Evolutionary conservation across 345 rosid genomes (phyloP).

Genomic region (Salix dunnii): DNA sequence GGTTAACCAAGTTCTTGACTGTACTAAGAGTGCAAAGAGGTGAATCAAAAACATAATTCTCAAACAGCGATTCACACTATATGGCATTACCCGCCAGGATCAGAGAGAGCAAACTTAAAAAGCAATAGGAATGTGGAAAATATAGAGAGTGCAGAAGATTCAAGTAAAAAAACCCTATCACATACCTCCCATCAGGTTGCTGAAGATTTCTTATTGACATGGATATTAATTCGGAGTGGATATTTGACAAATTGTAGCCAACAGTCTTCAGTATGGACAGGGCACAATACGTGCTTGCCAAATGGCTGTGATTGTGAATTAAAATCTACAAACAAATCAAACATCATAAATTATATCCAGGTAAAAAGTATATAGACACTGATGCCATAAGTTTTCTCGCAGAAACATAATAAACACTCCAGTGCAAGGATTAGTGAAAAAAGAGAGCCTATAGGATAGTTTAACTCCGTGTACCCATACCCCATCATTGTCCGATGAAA

Average conservation of each 20-base stretch:
- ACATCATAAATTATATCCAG: neutral
- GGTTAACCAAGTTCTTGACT: neutral
- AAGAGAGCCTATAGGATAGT: neutral
- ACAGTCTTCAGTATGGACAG: slow-evolving; percentile 63
- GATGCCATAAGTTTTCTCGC: neutral
- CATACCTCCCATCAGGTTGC: slow-evolving; percentile 82
- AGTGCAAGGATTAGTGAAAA: neutral
- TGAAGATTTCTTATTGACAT: slow-evolving; percentile 78
- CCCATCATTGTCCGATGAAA: slow-evolving; percentile 46
- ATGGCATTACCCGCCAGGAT: neutral
- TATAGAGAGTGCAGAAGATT: neutral
- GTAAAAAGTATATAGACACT: neutral
- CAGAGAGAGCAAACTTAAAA: neutral
- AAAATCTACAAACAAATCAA: slow-evolving; percentile 42
- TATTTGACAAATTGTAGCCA: slow-evolving; percentile 50
- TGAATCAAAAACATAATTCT: neutral
- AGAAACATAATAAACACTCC: neutral
- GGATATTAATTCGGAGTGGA: slow-evolving; percentile 48
- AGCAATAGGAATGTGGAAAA: neutral
- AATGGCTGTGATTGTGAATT: slow-evolving; percentile 54
- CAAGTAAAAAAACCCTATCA: neutral
- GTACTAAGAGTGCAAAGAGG: neutral
- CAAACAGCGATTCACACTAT: neutral
- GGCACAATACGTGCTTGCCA: slow-evolving; percentile 88
- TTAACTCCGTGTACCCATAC: slow-evolving; percentile 26